These are phyloP conservation scores for Mentha longifolia DNA, from an alignment of 257 asterid species.

Conservation along the genomic window DNA sequence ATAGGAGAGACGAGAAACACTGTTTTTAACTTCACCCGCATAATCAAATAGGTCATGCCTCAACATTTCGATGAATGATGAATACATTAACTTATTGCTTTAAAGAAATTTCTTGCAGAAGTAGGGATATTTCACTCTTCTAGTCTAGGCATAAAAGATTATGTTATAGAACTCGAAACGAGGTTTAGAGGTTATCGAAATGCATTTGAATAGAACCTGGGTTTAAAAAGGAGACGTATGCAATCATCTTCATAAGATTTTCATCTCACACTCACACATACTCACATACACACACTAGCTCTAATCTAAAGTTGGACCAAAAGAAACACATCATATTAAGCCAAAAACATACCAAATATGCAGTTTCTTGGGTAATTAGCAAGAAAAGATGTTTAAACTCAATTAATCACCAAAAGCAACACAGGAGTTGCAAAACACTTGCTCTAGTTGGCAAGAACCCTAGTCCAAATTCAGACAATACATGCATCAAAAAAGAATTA, in stretches of 20 bases:
- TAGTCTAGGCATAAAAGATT: background rate
- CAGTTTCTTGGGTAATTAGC: background rate
- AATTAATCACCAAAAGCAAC: background rate
- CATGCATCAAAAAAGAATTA: slow-evolving; percentile 1
- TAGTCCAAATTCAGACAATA: slow-evolving; percentile 3
- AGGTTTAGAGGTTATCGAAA: background rate
- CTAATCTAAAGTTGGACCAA: background rate
- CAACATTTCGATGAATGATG: background rate
- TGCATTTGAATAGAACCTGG: background rate
- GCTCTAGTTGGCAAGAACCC: background rate
- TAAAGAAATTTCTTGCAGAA: background rate
- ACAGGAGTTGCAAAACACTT: too few relatives aligned
- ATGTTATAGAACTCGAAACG: background rate
- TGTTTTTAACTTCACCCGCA: background rate
- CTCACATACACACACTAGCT: slow-evolving; percentile 15
- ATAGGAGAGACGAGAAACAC: background rate
- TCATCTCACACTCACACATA: background rate
- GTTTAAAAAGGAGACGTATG: background rate
- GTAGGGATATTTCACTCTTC: slow-evolving; percentile 15
- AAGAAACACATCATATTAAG: slow-evolving; percentile 7
- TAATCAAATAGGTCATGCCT: background rate
- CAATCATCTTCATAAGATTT: background rate
- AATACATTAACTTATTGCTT: background rate
- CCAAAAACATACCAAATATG: background rate
- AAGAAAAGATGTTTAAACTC: background rate